A percentile compares a stretch with the other conserved stretches of the same genome.
phyloP scores from a whole-genome alignment of 352 stramenopile species.

The Lagenidium sp. region DNA sequence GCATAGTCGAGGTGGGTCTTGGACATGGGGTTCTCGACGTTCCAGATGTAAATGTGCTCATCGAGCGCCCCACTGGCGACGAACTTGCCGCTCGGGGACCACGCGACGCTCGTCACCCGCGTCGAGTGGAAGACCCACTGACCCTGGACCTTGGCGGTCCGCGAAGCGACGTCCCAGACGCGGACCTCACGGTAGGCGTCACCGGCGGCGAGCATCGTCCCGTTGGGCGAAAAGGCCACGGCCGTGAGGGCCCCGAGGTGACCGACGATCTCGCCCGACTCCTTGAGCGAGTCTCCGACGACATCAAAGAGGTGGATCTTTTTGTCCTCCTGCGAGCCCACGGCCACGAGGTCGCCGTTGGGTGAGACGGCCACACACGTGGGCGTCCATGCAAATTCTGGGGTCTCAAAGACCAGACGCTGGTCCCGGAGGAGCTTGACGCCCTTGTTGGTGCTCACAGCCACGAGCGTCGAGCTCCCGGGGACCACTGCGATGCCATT shows the following conservation, averaged over 20 bases:
- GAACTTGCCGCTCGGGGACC: conserved; percentile 87
- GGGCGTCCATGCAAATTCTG: conserved; percentile 69
- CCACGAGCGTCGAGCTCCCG: conserved; percentile 31
- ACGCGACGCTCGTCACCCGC: conserved; percentile 90
- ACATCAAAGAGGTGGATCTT: conserved; percentile 85
- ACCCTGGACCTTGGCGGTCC: conserved; percentile 81
- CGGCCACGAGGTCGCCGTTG: conserved; percentile 55
- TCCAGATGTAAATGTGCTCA: conserved; percentile 97
- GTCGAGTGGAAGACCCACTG: conserved; percentile 97
- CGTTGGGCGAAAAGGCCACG: conserved; percentile 82
- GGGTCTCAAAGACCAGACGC: conserved; percentile 62
- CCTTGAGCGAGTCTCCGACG: conserved; percentile 49
- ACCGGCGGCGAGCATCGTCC: conserved; percentile 72
- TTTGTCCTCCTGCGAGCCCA: conserved; percentile 78
- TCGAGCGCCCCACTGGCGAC: conserved; percentile 91
- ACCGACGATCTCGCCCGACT: conserved; percentile 53
- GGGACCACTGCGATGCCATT: conserved; percentile 53
- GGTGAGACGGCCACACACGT: conserved; percentile 70
- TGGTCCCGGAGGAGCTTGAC: conserved; percentile 72
- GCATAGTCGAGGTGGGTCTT: conserved; percentile 70
- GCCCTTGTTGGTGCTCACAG: conserved; percentile 75
- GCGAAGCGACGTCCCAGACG: conserved; percentile 81
- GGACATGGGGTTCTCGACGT: conserved; percentile 59
- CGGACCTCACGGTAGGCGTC: conserved; percentile 87
- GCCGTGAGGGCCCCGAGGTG: conserved; percentile 70